Evolutionary conservation across 176 grass and related monocot genomes (phyloP), one percentile per base, ranked within the genome.

Genomic region (Musa acuminata): DNA sequence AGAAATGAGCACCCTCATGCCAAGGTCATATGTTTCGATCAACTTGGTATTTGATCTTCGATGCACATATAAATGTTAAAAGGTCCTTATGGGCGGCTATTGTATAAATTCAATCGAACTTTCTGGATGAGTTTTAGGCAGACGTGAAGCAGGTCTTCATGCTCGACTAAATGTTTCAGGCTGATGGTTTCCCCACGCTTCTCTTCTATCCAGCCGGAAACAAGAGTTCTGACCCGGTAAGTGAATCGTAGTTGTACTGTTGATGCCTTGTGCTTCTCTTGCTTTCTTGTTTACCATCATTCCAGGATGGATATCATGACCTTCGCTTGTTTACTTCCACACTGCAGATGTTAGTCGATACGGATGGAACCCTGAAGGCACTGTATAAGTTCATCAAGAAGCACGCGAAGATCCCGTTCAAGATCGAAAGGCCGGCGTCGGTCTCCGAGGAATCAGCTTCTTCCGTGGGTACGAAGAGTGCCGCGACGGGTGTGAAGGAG

Each of bases 361-460:
- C 89, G 71, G 87, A 89, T 49, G 81, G 94, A 63, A 93, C 87
- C 5, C 85, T 98, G 26, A 90, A 89, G 60, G 90, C 89, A 58
- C 87, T 98, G 71, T 98, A 93, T 80, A 93, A 91, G 64, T 98
- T 98, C 78, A 80, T 98, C 72, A 98, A 98, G 80, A 85, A 98
- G 78, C 84, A 97, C 48, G 87, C 94, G 21, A 23, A 85, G 6
- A 91, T 98, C 74, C 87, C 87, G 13, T 98, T 98, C 87, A 93
- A 91, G 80, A 79, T 98, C 55, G 84, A 90, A 80, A 85, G 75
- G 67, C 75, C 77, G 1, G 71, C 73, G 25, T 84, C 84, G 20
- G 1, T 79, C 2, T 11, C 11, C 35, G 4, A 43, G 35, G 35
- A 43, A 43, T 43, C 35, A 53, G 69, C 54, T 1, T 29, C 29